Evolutionary conservation across 768 basidiomycete genomes (phyloP).

Genomic region (Boletus vinaceobasis): DNA sequence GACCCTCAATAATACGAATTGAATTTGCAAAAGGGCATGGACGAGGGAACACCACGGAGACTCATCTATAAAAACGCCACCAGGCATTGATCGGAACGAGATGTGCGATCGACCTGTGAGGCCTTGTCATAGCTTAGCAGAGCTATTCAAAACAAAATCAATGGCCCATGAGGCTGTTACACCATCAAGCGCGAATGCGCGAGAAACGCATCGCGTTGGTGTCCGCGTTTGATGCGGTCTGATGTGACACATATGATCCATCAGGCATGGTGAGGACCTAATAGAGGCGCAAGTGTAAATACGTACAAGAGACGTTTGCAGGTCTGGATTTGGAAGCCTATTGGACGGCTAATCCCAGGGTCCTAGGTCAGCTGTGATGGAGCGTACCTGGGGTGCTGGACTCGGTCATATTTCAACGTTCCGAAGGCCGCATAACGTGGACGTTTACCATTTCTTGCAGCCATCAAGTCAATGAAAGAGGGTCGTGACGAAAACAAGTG

Average conservation of each 20-base stretch:
- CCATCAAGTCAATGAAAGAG: constrained; percentile 1
- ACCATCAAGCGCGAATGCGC: constrained; percentile 15
- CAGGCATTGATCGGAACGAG: constrained; percentile 27
- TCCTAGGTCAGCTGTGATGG: constrained; percentile 5
- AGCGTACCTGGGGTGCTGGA: not conserved
- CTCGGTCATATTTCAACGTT: not conserved
- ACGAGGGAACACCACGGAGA: constrained; percentile 27
- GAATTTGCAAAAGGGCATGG: constrained; percentile 25
- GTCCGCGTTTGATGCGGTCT: constrained; percentile 8
- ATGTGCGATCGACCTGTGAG: constrained; percentile 20
- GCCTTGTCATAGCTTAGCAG: not conserved
- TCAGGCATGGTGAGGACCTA: constrained; percentile 14
- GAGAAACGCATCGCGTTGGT: constrained; percentile 7
- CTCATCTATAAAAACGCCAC: constrained; percentile 15
- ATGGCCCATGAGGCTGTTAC: constrained; percentile 17
- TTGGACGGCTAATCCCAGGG: constrained; percentile 9
- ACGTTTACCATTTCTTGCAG: constrained; percentile 4
- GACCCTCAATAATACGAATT: constrained; percentile 9
- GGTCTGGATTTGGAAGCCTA: constrained; percentile 17
- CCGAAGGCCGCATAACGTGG: not conserved
- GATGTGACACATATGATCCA: constrained; percentile 18
- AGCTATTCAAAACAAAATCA: constrained; percentile 8
- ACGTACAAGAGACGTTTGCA: constrained; percentile 23
- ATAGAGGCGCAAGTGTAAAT: constrained; percentile 20
- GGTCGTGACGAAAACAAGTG: constrained; percentile 4